Evolutionary conservation across 1,284 basidiomycete species (phyloP), one percentile per base, ranked within the genome.

Genomic region (Ceratobasidium sp.): DNA sequence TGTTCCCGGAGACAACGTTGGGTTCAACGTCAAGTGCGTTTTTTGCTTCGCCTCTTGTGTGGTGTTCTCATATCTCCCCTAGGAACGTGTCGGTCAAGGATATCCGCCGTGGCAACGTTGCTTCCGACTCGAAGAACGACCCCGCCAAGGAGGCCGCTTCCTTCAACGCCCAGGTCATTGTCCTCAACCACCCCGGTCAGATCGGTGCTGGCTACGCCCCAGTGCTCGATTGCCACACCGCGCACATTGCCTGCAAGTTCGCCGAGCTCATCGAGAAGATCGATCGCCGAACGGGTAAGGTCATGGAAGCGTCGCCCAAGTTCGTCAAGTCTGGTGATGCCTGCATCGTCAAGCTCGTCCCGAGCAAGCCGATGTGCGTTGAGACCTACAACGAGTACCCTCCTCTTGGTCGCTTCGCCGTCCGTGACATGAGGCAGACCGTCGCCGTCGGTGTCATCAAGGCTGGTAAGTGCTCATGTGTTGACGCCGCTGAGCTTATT

Each of bases 61-160:
- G 6, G 4, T 18, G 38, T 76, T 33, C 79, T 61, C 48, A 23
- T 73, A 2, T 75, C 66, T 76, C 79, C 80, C 76, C 80, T 80
- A 96, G 95, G 92, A 98, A 98, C 94, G 96, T 98, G 59, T 99
- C 96, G 75, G 96, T 99, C 84, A 99, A 99, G 91, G 96, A 99
- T 87, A 99, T 99, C 81, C 96, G 96, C 81, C 95, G 96, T 87
- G 96, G 96, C 77, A 98, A 99, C 86, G 96, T 99, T 79, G 93
- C 92, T 80, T 96, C 94, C 77, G 97, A 99, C 91, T 95, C 95
- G 79, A 99, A 99, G 94, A 97, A 97, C 86, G 95, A 98, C 87
- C 97, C 96, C 80, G 94, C 97, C 77, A 96, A 95, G 90, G 96
- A 98, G 86, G 95, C 97, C 78, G 95, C 94, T 77, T 98, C 96